phyloP scores from a whole-genome alignment of 139 green algal genomes.

The Protoeuglena noctilucae region DNA sequence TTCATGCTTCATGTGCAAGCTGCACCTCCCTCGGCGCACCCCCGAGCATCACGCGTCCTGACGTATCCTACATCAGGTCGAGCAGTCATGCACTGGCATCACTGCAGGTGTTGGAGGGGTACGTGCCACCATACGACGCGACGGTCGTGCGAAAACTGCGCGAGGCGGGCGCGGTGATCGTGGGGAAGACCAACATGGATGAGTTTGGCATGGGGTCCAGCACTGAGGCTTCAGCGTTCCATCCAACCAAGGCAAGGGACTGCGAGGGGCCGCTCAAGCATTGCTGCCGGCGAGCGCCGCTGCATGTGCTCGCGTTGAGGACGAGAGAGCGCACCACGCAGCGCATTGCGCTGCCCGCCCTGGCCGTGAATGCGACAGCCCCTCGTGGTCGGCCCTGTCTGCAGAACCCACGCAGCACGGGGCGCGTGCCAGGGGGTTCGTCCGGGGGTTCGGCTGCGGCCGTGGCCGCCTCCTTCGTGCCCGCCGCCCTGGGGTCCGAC shows the following conservation, averaged over 20 bases:
- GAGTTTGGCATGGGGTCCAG: conserved; percentile 95
- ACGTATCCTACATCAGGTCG: background rate
- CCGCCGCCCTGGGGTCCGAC: conserved; percentile 67
- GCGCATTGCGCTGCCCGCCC: background rate
- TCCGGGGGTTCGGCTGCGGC: conserved; percentile 86
- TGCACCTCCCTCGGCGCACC: conserved; percentile 22
- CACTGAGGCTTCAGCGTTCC: conserved; percentile 75
- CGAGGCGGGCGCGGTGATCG: conserved; percentile 57
- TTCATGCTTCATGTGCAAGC: too few relatives aligned
- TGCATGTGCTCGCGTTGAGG: too few relatives aligned
- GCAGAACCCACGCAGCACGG: too few relatives aligned
- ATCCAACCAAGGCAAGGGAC: conserved; percentile 15
- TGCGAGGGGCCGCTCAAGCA: conserved; percentile 9
- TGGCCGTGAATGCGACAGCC: too few relatives aligned
- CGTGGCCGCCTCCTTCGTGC: conserved; percentile 59
- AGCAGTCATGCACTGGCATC: background rate
- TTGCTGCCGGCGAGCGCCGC: too few relatives aligned
- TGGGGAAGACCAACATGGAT: conserved; percentile 97
- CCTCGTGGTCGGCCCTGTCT: too few relatives aligned
- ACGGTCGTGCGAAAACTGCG: conserved; percentile 47
- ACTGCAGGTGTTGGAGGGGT: conserved; percentile 10
- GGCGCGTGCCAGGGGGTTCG: conserved; percentile 76
- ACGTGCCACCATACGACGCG: conserved; percentile 54
- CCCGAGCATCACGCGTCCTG: background rate
- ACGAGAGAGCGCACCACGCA: background rate